Evolutionary conservation across 1,284 basidiomycete genomes (phyloP).

Genomic region (Irpex lacteus): DNA sequence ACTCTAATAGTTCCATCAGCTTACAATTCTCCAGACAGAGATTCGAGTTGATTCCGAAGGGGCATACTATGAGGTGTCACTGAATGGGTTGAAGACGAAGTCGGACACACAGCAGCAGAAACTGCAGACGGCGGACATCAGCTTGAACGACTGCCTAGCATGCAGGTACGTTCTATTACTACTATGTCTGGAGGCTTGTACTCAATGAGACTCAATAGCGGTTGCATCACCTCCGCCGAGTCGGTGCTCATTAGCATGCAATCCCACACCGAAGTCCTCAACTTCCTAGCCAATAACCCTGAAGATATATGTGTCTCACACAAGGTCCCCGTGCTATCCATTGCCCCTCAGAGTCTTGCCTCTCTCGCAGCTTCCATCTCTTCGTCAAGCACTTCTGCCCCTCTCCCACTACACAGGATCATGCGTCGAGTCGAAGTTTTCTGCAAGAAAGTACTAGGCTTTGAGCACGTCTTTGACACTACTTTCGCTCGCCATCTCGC

Average conservation of each 20-base stretch:
- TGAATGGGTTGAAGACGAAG: constrained; percentile 20
- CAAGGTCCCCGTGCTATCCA: constrained; percentile 76
- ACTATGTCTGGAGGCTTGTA: constrained; percentile 11
- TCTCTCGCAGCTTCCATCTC: constrained; percentile 79
- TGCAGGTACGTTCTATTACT: constrained; percentile 61
- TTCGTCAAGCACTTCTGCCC: constrained; percentile 38
- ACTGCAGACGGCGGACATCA: constrained; percentile 92
- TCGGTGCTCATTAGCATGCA: constrained; percentile 97
- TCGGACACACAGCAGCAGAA: constrained; percentile 49
- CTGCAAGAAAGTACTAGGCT: constrained; percentile 57
- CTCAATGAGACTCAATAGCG: constrained; percentile 46
- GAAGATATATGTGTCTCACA: constrained; percentile 35
- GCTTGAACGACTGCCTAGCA: constrained; percentile 91
- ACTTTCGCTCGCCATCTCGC: constrained; percentile 92
- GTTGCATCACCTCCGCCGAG: constrained; percentile 98
- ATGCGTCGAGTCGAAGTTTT: constrained; percentile 71
- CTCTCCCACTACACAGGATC: constrained; percentile 57
- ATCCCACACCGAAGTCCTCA: constrained; percentile 89
- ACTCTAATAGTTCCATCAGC: constrained; percentile 2
- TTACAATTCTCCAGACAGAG: constrained; percentile 61
- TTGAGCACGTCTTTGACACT: constrained; percentile 85
- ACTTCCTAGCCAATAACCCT: constrained; percentile 64
- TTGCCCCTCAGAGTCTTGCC: constrained; percentile 91
- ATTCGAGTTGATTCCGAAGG: constrained; percentile 84
- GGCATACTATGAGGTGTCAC: constrained; percentile 73